Conservation (phyloP, 352 stramenopile genomes). For the Phytophthora aleatoria region DNA sequence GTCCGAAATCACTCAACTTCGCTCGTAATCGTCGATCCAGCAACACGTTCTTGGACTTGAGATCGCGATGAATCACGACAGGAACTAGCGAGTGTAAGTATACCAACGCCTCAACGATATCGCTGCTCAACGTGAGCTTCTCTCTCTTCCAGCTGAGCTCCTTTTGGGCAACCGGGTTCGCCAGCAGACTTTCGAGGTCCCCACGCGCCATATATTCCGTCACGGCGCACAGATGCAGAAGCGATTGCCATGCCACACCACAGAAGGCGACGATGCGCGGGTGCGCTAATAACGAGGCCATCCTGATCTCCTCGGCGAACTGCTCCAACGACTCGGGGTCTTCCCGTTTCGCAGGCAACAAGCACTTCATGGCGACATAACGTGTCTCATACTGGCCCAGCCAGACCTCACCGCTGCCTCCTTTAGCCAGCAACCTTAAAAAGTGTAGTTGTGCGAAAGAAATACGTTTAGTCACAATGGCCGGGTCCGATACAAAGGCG, state of each 20-base stretch:
- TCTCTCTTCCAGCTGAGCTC: slow-evolving; percentile 59
- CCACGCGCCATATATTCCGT: slow-evolving; percentile 84
- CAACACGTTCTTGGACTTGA: slow-evolving; percentile 81
- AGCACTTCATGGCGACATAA: slow-evolving; percentile 82
- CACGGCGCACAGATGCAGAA: slow-evolving; percentile 75
- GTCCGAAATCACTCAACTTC: slow-evolving; percentile 78
- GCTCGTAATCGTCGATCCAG: slow-evolving; percentile 62
- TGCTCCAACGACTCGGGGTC: slow-evolving; percentile 67
- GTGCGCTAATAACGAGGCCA: slow-evolving; percentile 79
- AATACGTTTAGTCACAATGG: slow-evolving; percentile 77
- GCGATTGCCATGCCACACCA: slow-evolving; percentile 79
- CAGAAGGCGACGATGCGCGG: slow-evolving; percentile 84
- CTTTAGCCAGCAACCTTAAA: slow-evolving; percentile 69
- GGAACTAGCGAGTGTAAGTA: slow-evolving; percentile 75
- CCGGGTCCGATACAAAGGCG: slow-evolving; percentile 68
- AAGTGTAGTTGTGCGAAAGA: slow-evolving; percentile 79
- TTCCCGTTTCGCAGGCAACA: slow-evolving; percentile 67
- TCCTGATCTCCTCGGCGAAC: slow-evolving; percentile 83
- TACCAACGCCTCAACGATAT: slow-evolving; percentile 72
- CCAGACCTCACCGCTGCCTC: slow-evolving; percentile 83
- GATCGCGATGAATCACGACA: slow-evolving; percentile 70
- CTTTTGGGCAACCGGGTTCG: slow-evolving; percentile 42
- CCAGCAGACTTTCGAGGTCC: slow-evolving; percentile 62
- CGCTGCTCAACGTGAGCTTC: slow-evolving; percentile 62
- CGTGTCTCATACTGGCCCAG: slow-evolving; percentile 74